Evolutionary conservation across 495 filamentous ascomycete genomes (phyloP).

Genomic region (Penicillium crystallinum): DNA sequence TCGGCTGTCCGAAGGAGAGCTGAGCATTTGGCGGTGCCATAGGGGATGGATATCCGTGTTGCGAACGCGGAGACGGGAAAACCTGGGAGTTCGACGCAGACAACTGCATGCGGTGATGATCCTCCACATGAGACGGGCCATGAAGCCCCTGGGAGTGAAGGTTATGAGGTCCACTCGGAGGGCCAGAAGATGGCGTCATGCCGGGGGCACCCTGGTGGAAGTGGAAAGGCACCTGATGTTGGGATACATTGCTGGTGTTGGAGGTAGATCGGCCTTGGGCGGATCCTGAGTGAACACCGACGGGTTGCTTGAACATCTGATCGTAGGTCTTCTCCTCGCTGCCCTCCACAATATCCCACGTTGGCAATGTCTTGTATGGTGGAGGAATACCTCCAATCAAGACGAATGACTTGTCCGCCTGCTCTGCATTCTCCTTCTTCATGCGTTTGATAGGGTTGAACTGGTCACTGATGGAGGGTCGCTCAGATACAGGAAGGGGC

Average conservation of each 20-base stretch:
- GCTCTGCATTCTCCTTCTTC: conserved; percentile 50
- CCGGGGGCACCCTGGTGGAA: conserved; percentile 43
- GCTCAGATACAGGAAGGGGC: conserved; percentile 48
- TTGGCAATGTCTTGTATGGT: conserved; percentile 73
- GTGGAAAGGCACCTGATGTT: conserved; percentile 72
- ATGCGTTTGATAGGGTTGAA: conserved; percentile 75
- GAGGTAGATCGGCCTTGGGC: conserved; percentile 59
- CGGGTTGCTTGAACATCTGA: conserved; percentile 67
- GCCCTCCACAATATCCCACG: conserved; percentile 62
- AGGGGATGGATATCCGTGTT: conserved; percentile 63
- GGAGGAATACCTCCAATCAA: conserved; percentile 71
- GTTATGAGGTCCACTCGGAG: conserved; percentile 57
- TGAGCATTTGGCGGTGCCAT: conserved; percentile 60
- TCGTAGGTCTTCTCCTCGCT: conserved; percentile 66
- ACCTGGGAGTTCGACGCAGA: conserved; percentile 74
- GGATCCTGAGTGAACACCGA: conserved; percentile 51
- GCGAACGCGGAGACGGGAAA: conserved; percentile 71
- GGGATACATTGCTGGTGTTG: conserved; percentile 57
- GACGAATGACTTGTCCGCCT: conserved; percentile 42
- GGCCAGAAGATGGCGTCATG: conserved; percentile 42
- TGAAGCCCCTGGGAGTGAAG: conserved; percentile 62
- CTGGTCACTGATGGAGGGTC: conserved; percentile 56
- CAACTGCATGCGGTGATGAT: conserved; percentile 82
- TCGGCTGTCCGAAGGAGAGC: conserved; percentile 65
- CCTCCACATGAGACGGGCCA: conserved; percentile 60